Conservation (phyloP, 495 filamentous ascomycete species). For the Penicillium flavigenum region DNA sequence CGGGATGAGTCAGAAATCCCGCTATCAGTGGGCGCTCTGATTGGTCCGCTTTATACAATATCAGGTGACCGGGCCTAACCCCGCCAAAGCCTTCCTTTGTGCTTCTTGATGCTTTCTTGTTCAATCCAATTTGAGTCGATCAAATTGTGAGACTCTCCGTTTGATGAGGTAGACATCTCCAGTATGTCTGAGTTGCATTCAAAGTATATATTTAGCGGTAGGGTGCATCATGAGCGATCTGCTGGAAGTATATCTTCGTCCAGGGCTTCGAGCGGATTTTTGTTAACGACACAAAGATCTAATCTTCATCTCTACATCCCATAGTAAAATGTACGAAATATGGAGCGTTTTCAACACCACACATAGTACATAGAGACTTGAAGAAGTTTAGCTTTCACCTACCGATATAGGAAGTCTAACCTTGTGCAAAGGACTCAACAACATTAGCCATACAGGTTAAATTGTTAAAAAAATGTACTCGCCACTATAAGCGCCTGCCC, state of each 20-base stretch:
- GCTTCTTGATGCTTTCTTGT: not conserved
- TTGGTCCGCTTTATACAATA: conserved; percentile 6
- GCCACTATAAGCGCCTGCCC: not conserved
- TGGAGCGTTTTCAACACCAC: not conserved
- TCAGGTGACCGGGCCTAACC: conserved; percentile 15
- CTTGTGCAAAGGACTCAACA: not conserved
- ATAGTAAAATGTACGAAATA: too few species aligned
- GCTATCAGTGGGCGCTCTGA: conserved; percentile 19
- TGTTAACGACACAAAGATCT: too few species aligned
- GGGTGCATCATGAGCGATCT: not conserved
- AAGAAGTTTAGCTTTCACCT: not conserved
- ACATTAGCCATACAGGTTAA: not conserved
- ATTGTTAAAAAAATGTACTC: not conserved
- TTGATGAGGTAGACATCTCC: not conserved
- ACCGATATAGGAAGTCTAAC: not conserved
- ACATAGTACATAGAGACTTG: not conserved
- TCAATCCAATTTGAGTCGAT: not conserved
- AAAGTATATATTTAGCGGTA: not conserved
- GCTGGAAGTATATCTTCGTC: not conserved
- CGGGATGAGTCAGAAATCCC: conserved; percentile 23
- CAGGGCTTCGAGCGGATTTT: not conserved
- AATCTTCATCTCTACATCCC: too few species aligned
- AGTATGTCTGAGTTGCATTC: not conserved
- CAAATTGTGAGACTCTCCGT: not conserved
- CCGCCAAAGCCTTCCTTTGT: conserved; percentile 1